A percentile compares a stretch with the other conserved stretches of the same genome.
Conservation (phyloP, 306 rosid genomes). For the Sechiopsis laciniata region DNA sequence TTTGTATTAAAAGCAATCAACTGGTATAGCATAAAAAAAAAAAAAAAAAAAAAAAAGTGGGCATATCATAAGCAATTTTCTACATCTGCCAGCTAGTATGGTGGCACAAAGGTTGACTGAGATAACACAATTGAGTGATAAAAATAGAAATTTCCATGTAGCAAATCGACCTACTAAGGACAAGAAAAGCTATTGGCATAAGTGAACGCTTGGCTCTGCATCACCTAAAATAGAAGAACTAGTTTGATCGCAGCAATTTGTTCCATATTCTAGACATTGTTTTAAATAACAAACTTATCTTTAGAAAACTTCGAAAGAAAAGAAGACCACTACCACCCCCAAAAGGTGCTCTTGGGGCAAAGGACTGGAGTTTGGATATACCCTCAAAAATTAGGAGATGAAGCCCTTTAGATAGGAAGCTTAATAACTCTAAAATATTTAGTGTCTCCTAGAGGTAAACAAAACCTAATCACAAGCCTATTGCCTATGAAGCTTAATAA, state of each 20-base stretch:
- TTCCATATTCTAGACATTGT: not conserved
- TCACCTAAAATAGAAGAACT: no score
- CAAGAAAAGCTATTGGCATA: no score
- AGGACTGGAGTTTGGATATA: not conserved
- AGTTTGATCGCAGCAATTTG: not conserved
- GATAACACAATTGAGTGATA: not conserved
- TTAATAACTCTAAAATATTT: not conserved
- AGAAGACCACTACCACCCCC: not conserved
- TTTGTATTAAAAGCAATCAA: not conserved
- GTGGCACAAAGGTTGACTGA: not conserved
- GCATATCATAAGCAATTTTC: conserved; percentile 3
- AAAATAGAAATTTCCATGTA: not conserved
- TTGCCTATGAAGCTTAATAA: no score
- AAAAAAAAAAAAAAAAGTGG: not conserved
- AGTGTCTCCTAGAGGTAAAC: no score
- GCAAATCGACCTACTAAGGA: conserved; percentile 7
- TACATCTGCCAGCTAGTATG: not conserved
- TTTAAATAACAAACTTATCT: not conserved
- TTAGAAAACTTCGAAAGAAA: not conserved
- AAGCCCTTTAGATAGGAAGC: not conserved
- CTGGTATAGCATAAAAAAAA: not conserved
- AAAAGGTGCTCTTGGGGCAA: not conserved
- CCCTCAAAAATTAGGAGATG: not conserved
- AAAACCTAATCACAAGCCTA: no score
- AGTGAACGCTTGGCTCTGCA: no score